A percentile compares a stretch with the other conserved stretches of the same genome.
These are phyloP conservation scores for Epichloe gansuensis DNA, from an alignment of 2,329 filamentous ascomycete genomes.

Conservation along the genomic window DNA sequence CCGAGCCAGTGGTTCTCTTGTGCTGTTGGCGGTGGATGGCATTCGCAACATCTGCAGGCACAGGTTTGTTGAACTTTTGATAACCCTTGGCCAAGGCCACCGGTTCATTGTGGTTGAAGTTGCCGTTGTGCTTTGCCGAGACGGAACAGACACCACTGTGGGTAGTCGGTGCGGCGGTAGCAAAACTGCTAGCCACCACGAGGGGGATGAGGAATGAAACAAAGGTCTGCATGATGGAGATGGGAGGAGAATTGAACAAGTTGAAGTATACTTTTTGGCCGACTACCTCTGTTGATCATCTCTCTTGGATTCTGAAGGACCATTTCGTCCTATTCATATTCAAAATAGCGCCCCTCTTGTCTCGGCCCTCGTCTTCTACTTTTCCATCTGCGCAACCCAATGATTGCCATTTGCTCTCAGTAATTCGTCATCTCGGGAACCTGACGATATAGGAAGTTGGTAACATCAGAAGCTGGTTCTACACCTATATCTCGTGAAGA, in stretches of 20 bases:
- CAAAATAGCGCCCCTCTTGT: background rate
- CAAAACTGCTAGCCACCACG: constrained; percentile 8
- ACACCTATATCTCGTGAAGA: background rate
- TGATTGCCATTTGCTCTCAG: background rate
- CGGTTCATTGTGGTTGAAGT: constrained; percentile 7
- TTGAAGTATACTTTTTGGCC: background rate
- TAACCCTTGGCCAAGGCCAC: constrained; percentile 9
- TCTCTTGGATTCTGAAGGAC: too few species aligned
- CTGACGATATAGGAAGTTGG: background rate
- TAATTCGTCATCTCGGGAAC: background rate
- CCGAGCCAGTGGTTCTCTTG: constrained; percentile 6
- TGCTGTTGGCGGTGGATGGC: background rate
- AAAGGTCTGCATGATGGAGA: constrained; percentile 10
- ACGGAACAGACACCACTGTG: background rate
- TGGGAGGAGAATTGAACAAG: background rate
- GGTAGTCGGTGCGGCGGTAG: constrained; percentile 6
- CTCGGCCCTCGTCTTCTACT: background rate
- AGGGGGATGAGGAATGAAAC: constrained; percentile 11
- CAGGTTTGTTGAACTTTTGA: constrained; percentile 7
- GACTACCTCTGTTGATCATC: background rate
- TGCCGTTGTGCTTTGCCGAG: constrained; percentile 5
- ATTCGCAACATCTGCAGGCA: constrained; percentile 5
- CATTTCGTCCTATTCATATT: background rate
- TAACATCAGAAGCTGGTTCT: background rate
- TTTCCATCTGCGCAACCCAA: background rate